Evolutionary conservation across 164 flowering plant species (phyloP), one percentile per base, ranked within the genome.

Genomic region (Houttuynia cordata): DNA sequence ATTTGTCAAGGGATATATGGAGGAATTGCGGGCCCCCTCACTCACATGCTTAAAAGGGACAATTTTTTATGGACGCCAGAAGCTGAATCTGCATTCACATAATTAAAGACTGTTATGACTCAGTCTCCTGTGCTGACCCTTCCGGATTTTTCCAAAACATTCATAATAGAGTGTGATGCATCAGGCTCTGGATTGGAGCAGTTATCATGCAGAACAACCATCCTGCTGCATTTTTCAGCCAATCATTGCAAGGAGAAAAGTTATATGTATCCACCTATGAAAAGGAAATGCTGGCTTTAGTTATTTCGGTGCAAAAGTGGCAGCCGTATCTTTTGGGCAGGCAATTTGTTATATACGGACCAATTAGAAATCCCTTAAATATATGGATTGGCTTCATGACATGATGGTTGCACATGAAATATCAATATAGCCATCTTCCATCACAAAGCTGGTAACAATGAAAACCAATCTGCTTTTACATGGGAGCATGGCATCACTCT

Each of bases 221-320:
- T 4, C 58, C 58, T 7, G 19, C 23, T 21, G 63, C 63, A 15
- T 60, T 47, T 17, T 49, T 25, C 18, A 24, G 53, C 17, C 19
- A 49, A 60, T 52, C 63, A 14, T 18, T 50, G 53, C 49, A 62
- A 5, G 50, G 20, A 7, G 0, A 34, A 4, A 24, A 51, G 21
- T 37, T 52, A 8, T 22, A 15, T 1, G 19, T 62, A 18, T 62
- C 64, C 25, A 53, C 49, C 50, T 62, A 52, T 53, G 64, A 60
- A 23, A 60, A 60, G 15, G 63, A 60, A 14, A 49, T 60, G 39
- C 24, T 60, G 55, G 54, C 63, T 50, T 47, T 60, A 9, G 55
- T 49, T 2, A 30, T 30, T 30, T 30, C 37, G 4, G 37, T 30
- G 2, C 37, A 30, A 6, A 30, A 30, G 37, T 30, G 37, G 37